Evolutionary conservation across 306 rosid species (phyloP).

Genomic region (Herpetospermum pedunculosum): DNA sequence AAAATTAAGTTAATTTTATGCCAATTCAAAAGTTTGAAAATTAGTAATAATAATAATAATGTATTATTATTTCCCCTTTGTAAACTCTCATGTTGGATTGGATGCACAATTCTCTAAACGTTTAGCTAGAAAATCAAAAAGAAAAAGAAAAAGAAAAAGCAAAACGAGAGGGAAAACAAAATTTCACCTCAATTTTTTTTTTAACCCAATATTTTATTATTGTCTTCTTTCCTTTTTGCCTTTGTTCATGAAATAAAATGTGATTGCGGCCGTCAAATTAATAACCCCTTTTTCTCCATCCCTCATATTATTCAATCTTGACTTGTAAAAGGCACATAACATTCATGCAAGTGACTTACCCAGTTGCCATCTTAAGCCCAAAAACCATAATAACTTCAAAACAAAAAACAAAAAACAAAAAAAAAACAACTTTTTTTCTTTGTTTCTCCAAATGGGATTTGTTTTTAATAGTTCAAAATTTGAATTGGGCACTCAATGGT

Average conservation of each 20-base stretch:
- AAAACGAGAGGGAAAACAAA: not conserved
- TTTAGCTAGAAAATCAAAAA: not conserved
- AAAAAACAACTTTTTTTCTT: not conserved
- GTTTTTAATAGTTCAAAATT: not conserved
- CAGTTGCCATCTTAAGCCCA: not conserved
- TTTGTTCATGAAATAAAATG: not conserved
- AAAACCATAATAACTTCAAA: too few relatives aligned
- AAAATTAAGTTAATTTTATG: not conserved
- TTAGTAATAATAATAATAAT: not conserved
- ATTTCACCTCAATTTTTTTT: too few relatives aligned
- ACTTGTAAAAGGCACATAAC: not conserved
- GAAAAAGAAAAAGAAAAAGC: not conserved
- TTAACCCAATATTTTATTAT: too few relatives aligned
- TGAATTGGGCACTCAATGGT: constrained; percentile 6
- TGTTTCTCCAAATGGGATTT: not conserved
- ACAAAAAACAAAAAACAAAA: not conserved
- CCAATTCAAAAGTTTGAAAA: not conserved
- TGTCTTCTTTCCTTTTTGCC: not conserved
- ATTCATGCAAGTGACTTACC: not conserved
- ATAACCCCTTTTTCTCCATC: not conserved
- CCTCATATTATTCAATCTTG: not conserved
- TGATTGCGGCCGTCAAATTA: constrained; percentile 8
- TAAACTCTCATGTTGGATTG: not conserved
- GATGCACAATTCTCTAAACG: not conserved
- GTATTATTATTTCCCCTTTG: not conserved